Conservation (phyloP, 2,329 filamentous ascomycete genomes). For the Colletotrichum lupini region DNA sequence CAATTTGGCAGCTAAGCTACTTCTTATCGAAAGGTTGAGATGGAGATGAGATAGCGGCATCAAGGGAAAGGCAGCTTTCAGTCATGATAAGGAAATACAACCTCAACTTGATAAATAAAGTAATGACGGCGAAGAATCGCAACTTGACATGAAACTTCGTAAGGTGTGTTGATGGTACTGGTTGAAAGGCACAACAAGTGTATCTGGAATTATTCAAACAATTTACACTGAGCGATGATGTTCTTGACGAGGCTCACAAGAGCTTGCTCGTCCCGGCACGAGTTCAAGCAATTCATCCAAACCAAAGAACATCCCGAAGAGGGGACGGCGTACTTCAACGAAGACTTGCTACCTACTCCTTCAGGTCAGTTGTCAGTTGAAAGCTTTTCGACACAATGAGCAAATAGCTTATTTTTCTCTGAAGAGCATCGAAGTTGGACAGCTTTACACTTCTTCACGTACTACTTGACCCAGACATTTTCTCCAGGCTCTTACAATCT, state of each 20-base stretch:
- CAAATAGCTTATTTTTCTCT: not conserved
- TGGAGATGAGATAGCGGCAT: not conserved
- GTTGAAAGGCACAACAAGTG: not conserved
- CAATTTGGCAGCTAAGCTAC: not conserved
- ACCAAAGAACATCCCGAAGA: conserved; percentile 27
- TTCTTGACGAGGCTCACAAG: not conserved
- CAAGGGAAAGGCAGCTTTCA: not conserved
- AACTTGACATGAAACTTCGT: not conserved
- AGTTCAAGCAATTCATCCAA: conserved; percentile 32
- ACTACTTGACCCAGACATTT: conserved; percentile 47
- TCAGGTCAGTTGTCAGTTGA: not conserved
- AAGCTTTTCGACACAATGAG: accelerated
- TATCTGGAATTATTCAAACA: not conserved
- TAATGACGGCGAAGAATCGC: not conserved
- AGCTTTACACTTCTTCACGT: conserved; percentile 44
- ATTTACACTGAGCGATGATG: not conserved
- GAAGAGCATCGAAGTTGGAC: conserved; percentile 39
- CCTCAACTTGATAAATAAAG: not conserved
- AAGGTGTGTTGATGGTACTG: not conserved
- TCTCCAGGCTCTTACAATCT: conserved; percentile 48
- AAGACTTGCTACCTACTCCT: conserved; percentile 41
- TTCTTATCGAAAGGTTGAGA: not conserved
- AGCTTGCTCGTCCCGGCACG: conserved; percentile 33
- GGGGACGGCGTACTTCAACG: conserved; percentile 38
- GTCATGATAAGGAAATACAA: not conserved